Evolutionary conservation across 169 alveolate genomes (phyloP).

Genomic region (Eimeria zaria): DNA sequence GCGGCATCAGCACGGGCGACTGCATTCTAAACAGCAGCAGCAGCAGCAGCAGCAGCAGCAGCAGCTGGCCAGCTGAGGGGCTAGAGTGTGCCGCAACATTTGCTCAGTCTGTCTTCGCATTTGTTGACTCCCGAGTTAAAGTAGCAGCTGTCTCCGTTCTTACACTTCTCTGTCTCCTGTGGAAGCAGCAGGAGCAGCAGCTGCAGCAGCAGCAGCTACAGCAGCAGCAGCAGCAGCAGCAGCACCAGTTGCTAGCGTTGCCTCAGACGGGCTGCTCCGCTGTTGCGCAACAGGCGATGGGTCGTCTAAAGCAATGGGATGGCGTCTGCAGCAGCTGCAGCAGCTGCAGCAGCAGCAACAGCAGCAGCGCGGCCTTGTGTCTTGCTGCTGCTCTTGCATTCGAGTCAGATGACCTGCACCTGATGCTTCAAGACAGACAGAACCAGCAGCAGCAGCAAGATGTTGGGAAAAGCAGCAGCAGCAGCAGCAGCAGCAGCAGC

Average conservation of each 20-base stretch:
- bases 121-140: constrained; percentile 46
- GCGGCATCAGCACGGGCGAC: constrained; percentile 53
- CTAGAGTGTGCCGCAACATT: constrained; percentile 37
- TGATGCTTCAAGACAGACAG: constrained; percentile 13
- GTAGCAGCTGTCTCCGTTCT: constrained; percentile 67
- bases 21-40: background rate
- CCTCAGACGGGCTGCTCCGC: background rate
- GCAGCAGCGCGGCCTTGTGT: constrained; percentile 51
- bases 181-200: constrained; percentile 71
- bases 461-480: background rate
- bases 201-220: constrained; percentile 69
- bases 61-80: background rate
- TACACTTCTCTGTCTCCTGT: constrained; percentile 27
- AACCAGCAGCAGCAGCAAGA: constrained; percentile 19
- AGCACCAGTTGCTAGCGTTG: background rate
- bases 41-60: constrained; percentile 7
- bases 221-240: constrained; percentile 56
- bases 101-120: constrained; percentile 57
- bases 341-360: constrained; percentile 35
- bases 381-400: constrained; percentile 64
- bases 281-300: background rate
- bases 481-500: constrained; percentile 51
- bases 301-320: background rate
- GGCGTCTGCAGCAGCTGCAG: constrained; percentile 24
- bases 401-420: constrained; percentile 51